Percentiles rank a stretch among this genome's conserved stretches.
These are phyloP conservation scores for Aspergillus brasiliensis DNA, from an alignment of 2,329 filamentous ascomycete species.

Conservation along the genomic window DNA sequence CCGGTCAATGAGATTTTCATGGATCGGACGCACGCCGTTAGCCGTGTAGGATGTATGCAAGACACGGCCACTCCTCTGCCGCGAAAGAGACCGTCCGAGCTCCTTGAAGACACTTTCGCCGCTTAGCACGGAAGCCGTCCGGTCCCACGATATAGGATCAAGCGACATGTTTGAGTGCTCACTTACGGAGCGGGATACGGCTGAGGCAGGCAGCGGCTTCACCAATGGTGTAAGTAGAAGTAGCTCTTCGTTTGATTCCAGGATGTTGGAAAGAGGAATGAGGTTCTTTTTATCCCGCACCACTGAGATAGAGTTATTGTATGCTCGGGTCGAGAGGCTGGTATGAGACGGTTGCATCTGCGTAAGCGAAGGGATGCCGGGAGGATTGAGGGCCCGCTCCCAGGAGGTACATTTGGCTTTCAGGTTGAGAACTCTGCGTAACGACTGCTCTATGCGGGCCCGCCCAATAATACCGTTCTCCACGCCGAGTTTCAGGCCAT, in stretches of 20 bases:
- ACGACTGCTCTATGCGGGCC: conserved; percentile 75
- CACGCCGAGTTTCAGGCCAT: conserved; percentile 82
- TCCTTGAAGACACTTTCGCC: conserved; percentile 92
- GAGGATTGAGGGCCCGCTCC: conserved; percentile 86
- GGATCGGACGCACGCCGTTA: conserved; percentile 86
- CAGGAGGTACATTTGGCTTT: conserved; percentile 87
- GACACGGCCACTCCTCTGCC: conserved; percentile 81
- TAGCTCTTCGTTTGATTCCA: conserved; percentile 86
- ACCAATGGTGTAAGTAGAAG: conserved; percentile 84
- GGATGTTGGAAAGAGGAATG: conserved; percentile 76
- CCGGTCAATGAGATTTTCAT: conserved; percentile 88
- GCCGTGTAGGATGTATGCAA: conserved; percentile 94
- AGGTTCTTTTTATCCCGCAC: conserved; percentile 86
- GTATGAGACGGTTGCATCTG: conserved; percentile 82
- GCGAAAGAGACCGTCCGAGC: conserved; percentile 81
- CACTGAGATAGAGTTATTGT: conserved; percentile 90
- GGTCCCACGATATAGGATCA: conserved; percentile 59
- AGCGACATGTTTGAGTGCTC: conserved; percentile 52
- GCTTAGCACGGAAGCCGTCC: conserved; percentile 72
- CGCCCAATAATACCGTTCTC: conserved; percentile 88
- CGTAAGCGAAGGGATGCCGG: conserved; percentile 73
- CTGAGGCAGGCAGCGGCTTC: conserved; percentile 88
- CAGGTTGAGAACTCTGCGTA: conserved; percentile 74
- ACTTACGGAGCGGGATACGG: conserved; percentile 69
- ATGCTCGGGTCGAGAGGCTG: conserved; percentile 78